Conservation (phyloP, 768 basidiomycete species). For the Saitozyma sp. region DNA sequence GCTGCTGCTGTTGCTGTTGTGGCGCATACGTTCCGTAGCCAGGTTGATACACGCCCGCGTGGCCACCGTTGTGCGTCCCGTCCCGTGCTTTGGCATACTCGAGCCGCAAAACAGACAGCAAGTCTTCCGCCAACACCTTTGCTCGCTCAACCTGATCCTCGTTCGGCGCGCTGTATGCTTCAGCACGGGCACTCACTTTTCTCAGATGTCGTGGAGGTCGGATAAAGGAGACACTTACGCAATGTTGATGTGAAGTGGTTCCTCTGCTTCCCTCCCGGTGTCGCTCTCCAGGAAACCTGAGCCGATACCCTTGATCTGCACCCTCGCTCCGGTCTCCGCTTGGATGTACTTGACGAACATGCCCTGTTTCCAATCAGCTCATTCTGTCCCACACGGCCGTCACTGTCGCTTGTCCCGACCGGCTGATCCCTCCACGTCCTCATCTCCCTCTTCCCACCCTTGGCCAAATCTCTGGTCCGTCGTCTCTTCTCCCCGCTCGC, state of each 20-base stretch:
- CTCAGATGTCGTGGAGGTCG: slow-evolving; percentile 1
- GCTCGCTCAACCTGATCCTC: slow-evolving; percentile 83
- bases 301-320: slow-evolving; percentile 93
- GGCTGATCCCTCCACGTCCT: too few species aligned
- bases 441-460: too few species aligned
- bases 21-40: slow-evolving; percentile 32
- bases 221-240: slow-evolving; percentile 62
- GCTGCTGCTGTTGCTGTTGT: slow-evolving; percentile 1
- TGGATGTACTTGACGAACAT: slow-evolving; percentile 99
- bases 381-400: neutral
- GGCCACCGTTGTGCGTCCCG: slow-evolving; percentile 23
- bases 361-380: slow-evolving; percentile 59
- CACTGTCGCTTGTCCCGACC: neutral
- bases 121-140: slow-evolving; percentile 81
- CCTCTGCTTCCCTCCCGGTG: slow-evolving; percentile 81
- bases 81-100: slow-evolving; percentile 78
- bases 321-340: slow-evolving; percentile 89
- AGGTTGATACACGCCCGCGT: slow-evolving; percentile 36
- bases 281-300: slow-evolving; percentile 93
- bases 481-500: too few species aligned
- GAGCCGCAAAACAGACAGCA: slow-evolving; percentile 79
- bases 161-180: slow-evolving; percentile 68
- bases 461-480: too few species aligned
- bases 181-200: neutral
- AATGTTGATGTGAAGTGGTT: slow-evolving; percentile 88